Evolutionary conservation across 306 rosid species (phyloP).

Genomic region (Cyclanthera cordifolia): DNA sequence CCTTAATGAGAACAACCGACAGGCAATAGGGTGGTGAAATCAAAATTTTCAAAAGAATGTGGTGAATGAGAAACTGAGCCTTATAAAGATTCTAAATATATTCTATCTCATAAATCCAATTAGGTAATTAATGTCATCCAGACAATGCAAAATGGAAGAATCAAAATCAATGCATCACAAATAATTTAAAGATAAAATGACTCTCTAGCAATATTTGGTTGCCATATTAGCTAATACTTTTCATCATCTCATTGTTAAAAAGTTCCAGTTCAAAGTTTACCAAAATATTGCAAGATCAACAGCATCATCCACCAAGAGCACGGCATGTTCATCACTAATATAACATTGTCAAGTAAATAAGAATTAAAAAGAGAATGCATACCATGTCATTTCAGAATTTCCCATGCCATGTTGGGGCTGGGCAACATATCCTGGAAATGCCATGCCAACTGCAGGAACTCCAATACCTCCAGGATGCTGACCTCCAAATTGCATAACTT

Average conservation of each 20-base stretch:
- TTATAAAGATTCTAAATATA: neutral
- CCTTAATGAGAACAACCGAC: neutral
- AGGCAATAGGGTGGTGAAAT: neutral
- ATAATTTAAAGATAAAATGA: neutral
- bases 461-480: slow-evolving; percentile 98
- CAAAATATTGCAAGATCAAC: slow-evolving; percentile 4
- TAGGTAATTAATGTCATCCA: neutral
- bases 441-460: slow-evolving; percentile 99
- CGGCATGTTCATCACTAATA: neutral
- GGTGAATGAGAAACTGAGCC: neutral
- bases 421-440: slow-evolving; percentile 93
- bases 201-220: neutral
- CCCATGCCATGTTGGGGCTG: slow-evolving; percentile 80
- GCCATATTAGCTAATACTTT: neutral
- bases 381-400: slow-evolving; percentile 96
- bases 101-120: slow-evolving; percentile 1
- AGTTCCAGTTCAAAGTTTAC: neutral
- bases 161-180: neutral
- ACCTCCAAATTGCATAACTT: slow-evolving; percentile 95
- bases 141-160: neutral
- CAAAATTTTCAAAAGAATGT: neutral
- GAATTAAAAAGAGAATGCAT: slow-evolving; percentile 1
- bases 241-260: neutral
- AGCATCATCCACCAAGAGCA: neutral
- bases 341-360: neutral